Conservation (phyloP, 2,329 filamentous ascomycete genomes). For the Nakataea oryzae region DNA sequence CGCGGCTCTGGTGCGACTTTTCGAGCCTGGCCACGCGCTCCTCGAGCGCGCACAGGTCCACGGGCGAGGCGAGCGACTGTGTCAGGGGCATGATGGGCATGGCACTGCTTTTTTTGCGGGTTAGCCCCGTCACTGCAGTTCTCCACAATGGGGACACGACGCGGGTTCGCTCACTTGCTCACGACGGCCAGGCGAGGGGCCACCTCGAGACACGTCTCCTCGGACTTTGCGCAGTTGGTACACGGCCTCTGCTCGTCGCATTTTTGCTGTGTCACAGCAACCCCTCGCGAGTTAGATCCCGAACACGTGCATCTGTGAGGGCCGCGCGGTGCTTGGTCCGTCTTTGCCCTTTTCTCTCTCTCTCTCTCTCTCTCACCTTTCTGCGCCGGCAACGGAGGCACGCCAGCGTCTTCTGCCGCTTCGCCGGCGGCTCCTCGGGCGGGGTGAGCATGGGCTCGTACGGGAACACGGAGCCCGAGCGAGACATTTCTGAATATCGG, state of each 20-base stretch:
- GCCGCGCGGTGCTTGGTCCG: too few relatives aligned
- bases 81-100: neutral
- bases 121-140: too few relatives aligned
- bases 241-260: constrained; percentile 3
- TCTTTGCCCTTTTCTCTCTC: too few relatives aligned
- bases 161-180: neutral
- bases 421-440: constrained; percentile 1
- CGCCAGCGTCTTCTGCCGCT: constrained; percentile 2
- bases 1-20: neutral
- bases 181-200: neutral
- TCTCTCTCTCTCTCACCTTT: too few relatives aligned
- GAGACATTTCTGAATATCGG: neutral
- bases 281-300: too few relatives aligned
- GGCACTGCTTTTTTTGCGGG: neutral
- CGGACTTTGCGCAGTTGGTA: constrained; percentile 1
- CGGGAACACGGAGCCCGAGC: neutral
- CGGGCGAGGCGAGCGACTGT: neutral
- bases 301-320: too few relatives aligned
- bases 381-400: neutral
- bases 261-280: constrained; percentile 4
- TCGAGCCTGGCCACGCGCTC: constrained; percentile 2
- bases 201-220: neutral
- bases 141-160: too few relatives aligned
- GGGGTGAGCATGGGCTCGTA: constrained; percentile 1
- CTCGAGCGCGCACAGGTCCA: constrained; percentile 1